Conservation (phyloP, 2,329 filamentous ascomycete genomes). For the Fusarium sp. region DNA sequence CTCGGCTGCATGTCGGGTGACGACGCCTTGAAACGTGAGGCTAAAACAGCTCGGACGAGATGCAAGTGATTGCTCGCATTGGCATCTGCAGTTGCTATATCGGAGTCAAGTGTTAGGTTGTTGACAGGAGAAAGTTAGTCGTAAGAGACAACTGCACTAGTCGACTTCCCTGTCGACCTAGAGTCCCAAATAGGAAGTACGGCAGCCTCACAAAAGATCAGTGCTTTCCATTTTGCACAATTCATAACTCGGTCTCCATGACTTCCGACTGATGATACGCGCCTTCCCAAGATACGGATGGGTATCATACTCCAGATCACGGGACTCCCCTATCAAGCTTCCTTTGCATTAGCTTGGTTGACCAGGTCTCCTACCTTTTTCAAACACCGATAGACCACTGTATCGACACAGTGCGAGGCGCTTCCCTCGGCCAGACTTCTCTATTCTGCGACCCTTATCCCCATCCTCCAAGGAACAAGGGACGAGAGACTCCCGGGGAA, state of each 20-base stretch:
- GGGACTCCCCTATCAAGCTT: not conserved
- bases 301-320: not conserved
- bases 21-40: conserved; percentile 1
- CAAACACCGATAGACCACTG: conserved; percentile 4
- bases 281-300: not conserved
- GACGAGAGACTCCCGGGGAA: not conserved
- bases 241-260: not conserved
- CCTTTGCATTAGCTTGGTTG: not conserved
- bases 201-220: not conserved
- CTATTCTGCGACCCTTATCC: not conserved
- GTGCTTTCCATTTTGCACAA: not conserved
- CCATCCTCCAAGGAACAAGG: conserved; percentile 10
- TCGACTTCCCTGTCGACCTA: not conserved
- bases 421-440: conserved; percentile 16
- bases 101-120: not conserved
- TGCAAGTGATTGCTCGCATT: conserved; percentile 3
- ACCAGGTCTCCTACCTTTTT: not conserved
- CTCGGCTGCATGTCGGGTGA: conserved; percentile 1
- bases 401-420: conserved; percentile 28
- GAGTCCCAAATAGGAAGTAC: not conserved
- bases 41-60: conserved; percentile 10
- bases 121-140: not conserved
- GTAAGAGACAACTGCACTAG: not conserved
- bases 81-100: not conserved
- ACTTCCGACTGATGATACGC: not conserved